phyloP scores from a whole-genome alignment of 2,329 filamentous ascomycete species.

The Aureobasidium sp. region DNA sequence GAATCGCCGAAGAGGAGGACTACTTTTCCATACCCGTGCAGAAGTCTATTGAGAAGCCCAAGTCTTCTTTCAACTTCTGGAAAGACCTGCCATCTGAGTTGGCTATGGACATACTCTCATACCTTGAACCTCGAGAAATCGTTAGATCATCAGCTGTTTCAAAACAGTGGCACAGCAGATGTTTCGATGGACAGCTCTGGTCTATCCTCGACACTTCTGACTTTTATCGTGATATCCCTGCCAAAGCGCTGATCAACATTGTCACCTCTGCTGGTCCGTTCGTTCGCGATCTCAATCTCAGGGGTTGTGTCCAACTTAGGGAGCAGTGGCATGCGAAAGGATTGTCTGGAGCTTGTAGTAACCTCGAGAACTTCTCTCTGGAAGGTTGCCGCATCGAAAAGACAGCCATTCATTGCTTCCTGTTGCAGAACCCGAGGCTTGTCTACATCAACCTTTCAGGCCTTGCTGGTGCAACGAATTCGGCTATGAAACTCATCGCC shows the following conservation, averaged over 20 bases:
- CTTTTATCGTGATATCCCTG: constrained; percentile 82
- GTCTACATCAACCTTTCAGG: constrained; percentile 83
- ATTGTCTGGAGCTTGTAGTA: constrained; percentile 75
- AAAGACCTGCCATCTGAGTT: constrained; percentile 73
- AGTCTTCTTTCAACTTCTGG: constrained; percentile 61
- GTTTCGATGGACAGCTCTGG: constrained; percentile 95
- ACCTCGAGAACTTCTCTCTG: constrained; percentile 77
- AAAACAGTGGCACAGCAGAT: constrained; percentile 69
- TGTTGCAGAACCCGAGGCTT: constrained; percentile 70
- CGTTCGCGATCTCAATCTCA: constrained; percentile 78
- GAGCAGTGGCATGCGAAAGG: constrained; percentile 73
- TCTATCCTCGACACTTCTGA: constrained; percentile 67
- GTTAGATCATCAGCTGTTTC: constrained; percentile 72
- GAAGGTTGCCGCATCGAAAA: constrained; percentile 85
- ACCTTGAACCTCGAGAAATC: constrained; percentile 70
- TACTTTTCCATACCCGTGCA: constrained; percentile 23
- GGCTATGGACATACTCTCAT: constrained; percentile 66
- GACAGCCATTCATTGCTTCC: constrained; percentile 64
- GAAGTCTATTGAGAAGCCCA: constrained; percentile 20
- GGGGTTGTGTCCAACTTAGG: constrained; percentile 82
- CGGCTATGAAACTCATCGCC: constrained; percentile 77
- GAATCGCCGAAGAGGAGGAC: constrained; percentile 24
- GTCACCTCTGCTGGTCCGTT: constrained; percentile 82
- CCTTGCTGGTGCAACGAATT: constrained; percentile 69
- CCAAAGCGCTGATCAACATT: constrained; percentile 73